Conservation (phyloP, 768 basidiomycete genomes). For the Dacryopinax primogenitus region DNA sequence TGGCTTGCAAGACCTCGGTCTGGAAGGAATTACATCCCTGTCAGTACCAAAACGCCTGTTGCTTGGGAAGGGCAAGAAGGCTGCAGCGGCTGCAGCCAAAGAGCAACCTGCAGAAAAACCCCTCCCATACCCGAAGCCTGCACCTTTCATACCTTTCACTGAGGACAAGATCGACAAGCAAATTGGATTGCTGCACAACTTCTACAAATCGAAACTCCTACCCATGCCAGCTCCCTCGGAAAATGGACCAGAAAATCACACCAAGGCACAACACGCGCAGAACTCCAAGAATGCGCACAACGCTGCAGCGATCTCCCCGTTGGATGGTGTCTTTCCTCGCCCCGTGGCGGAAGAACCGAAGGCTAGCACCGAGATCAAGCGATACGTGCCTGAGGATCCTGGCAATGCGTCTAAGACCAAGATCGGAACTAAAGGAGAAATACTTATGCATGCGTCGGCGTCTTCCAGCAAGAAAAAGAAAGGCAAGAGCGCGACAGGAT, state of each 20-base stretch:
- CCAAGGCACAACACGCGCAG: not conserved
- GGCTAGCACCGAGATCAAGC: not conserved
- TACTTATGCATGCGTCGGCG: not conserved
- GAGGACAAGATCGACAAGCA: conserved; percentile 55
- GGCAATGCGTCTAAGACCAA: not conserved
- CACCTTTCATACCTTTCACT: conserved; percentile 61
- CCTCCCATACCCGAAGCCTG: conserved; percentile 79
- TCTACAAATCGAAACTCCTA: conserved; percentile 37
- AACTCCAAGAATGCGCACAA: not conserved
- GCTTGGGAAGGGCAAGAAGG: conserved; percentile 43
- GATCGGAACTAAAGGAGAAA: not conserved
- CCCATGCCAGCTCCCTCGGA: not conserved
- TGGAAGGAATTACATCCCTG: conserved; percentile 70
- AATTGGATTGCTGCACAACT: conserved; percentile 70
- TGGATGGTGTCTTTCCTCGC: not conserved
- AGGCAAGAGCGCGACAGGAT: not conserved
- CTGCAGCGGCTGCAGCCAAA: conserved; percentile 36
- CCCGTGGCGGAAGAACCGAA: not conserved
- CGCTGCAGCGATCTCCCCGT: not conserved
- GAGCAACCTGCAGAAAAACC: conserved; percentile 40
- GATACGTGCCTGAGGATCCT: not conserved
- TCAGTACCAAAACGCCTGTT: conserved; percentile 66
- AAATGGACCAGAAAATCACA: not conserved
- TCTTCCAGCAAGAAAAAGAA: conserved; percentile 1
- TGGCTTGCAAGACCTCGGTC: conserved; percentile 74